phyloP scores from a whole-genome alignment of 2,329 filamentous ascomycete species.

The Epicoccum sorghinum region DNA sequence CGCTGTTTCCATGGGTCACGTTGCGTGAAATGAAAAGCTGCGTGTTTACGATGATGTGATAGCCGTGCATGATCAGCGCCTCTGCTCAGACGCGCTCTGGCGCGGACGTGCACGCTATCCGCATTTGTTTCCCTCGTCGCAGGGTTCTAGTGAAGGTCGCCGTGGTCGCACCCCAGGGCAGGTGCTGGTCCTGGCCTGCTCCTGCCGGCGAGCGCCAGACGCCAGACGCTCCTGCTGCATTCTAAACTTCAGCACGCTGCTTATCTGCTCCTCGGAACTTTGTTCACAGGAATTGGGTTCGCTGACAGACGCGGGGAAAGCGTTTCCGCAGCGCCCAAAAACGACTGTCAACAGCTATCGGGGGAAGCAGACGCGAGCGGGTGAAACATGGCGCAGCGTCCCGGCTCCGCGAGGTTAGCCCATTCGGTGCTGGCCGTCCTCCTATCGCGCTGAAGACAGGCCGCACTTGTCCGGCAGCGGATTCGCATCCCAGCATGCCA shows the following conservation, averaged over 20 bases:
- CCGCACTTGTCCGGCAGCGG: constrained; percentile 25
- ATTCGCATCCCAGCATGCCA: constrained; percentile 30
- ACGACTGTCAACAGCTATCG: constrained; percentile 9
- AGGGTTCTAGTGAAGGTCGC: no score
- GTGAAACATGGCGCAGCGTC: constrained; percentile 45
- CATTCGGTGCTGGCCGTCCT: constrained; percentile 18
- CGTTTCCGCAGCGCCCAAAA: constrained; percentile 7
- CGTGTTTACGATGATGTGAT: constrained; percentile 24
- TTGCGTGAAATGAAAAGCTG: constrained; percentile 12
- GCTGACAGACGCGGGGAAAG: constrained; percentile 17
- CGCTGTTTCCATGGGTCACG: no score
- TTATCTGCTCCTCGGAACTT: constrained; percentile 4
- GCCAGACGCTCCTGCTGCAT: not conserved
- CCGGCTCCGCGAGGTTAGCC: constrained; percentile 40
- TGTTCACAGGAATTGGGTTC: not conserved
- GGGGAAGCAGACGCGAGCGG: constrained; percentile 27
- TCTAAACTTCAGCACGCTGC: not conserved
- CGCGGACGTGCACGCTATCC: constrained; percentile 23
- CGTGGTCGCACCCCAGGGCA: no score
- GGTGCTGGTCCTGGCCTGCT: not conserved
- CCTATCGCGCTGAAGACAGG: constrained; percentile 18
- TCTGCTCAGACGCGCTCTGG: not conserved
- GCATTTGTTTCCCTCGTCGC: constrained; percentile 5
- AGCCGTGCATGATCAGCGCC: constrained; percentile 28
- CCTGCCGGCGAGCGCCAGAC: not conserved